phyloP scores from a whole-genome alignment of 1,284 basidiomycete genomes.

The Ustilago vetiveriae region DNA sequence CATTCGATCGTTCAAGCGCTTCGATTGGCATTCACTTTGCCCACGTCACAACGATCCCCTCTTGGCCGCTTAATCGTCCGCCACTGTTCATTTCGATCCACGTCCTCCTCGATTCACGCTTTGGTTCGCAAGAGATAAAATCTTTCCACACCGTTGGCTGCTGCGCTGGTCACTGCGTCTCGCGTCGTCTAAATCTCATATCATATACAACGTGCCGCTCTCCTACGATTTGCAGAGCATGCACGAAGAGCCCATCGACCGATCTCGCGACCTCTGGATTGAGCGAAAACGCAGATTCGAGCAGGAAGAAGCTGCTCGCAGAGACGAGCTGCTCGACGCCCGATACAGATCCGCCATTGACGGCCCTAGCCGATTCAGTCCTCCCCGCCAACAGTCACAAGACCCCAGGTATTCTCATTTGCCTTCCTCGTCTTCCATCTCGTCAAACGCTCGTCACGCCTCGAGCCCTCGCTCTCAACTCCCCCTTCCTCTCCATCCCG shows the following conservation, averaged over 20 bases:
- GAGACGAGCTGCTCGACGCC: constrained; percentile 38
- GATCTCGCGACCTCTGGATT: constrained; percentile 49
- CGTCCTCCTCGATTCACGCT: neutral
- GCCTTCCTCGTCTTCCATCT: constrained; percentile 5
- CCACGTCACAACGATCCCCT: too few species aligned
- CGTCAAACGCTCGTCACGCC: constrained; percentile 11
- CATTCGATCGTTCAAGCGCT: too few species aligned
- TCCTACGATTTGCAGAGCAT: constrained; percentile 30
- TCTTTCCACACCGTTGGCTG: neutral
- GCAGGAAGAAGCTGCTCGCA: constrained; percentile 34
- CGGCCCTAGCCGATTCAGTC: constrained; percentile 21
- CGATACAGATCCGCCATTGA: constrained; percentile 34
- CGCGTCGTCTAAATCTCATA: neutral
- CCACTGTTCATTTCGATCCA: too few species aligned
- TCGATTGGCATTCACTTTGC: too few species aligned
- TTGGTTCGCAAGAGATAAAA: neutral
- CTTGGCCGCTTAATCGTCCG: too few species aligned
- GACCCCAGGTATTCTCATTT: constrained; percentile 30
- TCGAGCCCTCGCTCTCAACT: constrained; percentile 32
- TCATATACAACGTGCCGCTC: constrained; percentile 2
- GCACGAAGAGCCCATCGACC: constrained; percentile 53
- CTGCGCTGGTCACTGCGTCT: neutral
- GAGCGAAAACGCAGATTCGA: constrained; percentile 49
- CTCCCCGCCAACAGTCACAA: constrained; percentile 18
- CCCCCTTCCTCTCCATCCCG: constrained; percentile 10